Conservation (phyloP, 2,329 filamentous ascomycete genomes). For the Fusarium sp. region DNA sequence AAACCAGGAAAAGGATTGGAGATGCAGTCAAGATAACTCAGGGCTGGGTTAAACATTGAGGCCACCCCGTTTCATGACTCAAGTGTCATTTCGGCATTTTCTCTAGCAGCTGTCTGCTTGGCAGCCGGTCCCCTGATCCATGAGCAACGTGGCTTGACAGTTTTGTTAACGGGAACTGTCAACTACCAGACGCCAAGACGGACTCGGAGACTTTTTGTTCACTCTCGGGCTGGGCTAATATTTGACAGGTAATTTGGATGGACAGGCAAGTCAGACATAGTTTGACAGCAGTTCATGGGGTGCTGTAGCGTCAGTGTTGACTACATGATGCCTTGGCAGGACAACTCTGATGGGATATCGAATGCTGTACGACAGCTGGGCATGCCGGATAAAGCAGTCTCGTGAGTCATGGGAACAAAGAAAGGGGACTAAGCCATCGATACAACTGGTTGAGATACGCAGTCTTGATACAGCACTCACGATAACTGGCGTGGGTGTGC, state of each 20-base stretch:
- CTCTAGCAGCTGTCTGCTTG: background rate
- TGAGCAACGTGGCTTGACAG: background rate
- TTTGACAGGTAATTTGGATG: conserved; percentile 3
- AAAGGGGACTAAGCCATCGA: background rate
- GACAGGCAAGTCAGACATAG: background rate
- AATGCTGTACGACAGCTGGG: background rate
- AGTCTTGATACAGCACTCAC: background rate
- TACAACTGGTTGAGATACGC: background rate
- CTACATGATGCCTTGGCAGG: background rate
- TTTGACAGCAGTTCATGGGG: background rate
- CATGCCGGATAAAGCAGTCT: background rate
- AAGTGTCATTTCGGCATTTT: background rate
- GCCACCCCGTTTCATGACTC: background rate
- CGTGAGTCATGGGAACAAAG: too few relatives aligned
- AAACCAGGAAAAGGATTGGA: background rate
- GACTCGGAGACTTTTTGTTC: conserved; percentile 23
- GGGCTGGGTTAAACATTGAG: background rate
- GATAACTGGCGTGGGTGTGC: background rate
- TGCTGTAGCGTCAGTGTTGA: background rate
- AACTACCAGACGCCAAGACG: conserved; percentile 20
- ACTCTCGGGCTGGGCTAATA: conserved; percentile 2
- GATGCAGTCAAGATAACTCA: conserved; percentile 6
- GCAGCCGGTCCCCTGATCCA: background rate
- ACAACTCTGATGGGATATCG: background rate
- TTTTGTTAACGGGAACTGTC: conserved; percentile 26